Evolutionary conservation across 768 basidiomycete genomes (phyloP).

Genomic region (Amanita phalloides): DNA sequence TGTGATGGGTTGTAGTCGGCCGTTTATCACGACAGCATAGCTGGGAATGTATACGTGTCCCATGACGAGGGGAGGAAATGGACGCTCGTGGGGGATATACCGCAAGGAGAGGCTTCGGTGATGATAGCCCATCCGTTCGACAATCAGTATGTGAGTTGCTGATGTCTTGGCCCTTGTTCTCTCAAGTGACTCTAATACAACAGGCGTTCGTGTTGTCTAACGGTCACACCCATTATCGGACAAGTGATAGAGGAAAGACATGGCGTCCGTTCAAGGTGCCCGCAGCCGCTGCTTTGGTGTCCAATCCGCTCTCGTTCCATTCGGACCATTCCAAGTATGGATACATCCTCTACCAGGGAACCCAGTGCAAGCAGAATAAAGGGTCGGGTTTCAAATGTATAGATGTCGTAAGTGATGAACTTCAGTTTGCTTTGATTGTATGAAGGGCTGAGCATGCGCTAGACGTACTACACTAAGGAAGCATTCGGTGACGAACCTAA

Average conservation of each 20-base stretch:
- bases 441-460: constrained; percentile 6
- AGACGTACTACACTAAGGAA: constrained; percentile 88
- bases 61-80: constrained; percentile 78
- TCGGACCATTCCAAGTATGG: constrained; percentile 61
- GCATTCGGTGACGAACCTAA: constrained; percentile 57
- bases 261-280: constrained; percentile 79
- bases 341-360: constrained; percentile 74
- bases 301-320: constrained; percentile 78
- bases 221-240: constrained; percentile 73
- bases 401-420: constrained; percentile 48
- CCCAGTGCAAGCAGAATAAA: constrained; percentile 34
- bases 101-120: constrained; percentile 47
- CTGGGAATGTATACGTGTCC: constrained; percentile 67
- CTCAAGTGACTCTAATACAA: background rate
- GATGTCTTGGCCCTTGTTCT: background rate
- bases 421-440: background rate
- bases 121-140: constrained; percentile 85
- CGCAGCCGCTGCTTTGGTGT: constrained; percentile 42
- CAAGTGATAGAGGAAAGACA: constrained; percentile 76
- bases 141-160: constrained; percentile 49
- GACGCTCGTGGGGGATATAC: constrained; percentile 40
- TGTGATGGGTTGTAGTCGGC: constrained; percentile 26
- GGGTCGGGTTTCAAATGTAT: constrained; percentile 53
- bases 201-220: constrained; percentile 85
- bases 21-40: constrained; percentile 71